Evolutionary conservation across 2,329 filamentous ascomycete species (phyloP).

Genomic region (Ophiobolus disseminans): DNA sequence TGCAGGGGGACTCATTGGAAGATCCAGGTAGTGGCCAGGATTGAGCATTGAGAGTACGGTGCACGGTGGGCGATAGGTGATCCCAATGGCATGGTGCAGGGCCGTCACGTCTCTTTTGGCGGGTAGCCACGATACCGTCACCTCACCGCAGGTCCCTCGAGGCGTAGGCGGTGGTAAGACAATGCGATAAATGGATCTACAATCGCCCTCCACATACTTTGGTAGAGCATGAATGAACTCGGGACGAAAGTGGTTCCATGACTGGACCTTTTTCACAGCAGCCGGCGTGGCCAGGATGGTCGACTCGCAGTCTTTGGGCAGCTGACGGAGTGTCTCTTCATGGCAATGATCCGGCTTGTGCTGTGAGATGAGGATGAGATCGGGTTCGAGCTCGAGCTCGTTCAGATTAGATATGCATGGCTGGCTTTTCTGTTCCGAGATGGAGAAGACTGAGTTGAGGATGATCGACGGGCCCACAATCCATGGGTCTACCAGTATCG

Average conservation of each 20-base stretch:
- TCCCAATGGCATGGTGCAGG: constrained; percentile 71
- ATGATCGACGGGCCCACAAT: constrained; percentile 67
- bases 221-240: constrained; percentile 53
- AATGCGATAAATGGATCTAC: constrained; percentile 55
- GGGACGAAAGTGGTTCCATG: constrained; percentile 72
- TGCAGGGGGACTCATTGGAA: constrained; percentile 47
- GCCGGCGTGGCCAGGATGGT: constrained; percentile 71
- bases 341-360: constrained; percentile 75
- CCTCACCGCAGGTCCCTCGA: constrained; percentile 66
- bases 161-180: constrained; percentile 61
- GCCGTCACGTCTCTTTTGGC: constrained; percentile 67
- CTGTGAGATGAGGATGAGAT: constrained; percentile 66
- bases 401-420: constrained; percentile 65
- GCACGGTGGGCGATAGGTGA: constrained; percentile 71
- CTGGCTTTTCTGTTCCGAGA: constrained; percentile 61
- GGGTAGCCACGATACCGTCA: constrained; percentile 73
- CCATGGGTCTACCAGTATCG: constrained; percentile 76
- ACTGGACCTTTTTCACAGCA: constrained; percentile 69
- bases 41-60: constrained; percentile 43
- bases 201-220: constrained; percentile 51
- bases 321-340: constrained; percentile 69
- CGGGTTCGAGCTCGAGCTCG: constrained; percentile 60
- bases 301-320: constrained; percentile 63
- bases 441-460: constrained; percentile 67
- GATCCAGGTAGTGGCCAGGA: constrained; percentile 45